phyloP scores from a whole-genome alignment of 305 asterid genomes.

The Petunia hybrid region DNA sequence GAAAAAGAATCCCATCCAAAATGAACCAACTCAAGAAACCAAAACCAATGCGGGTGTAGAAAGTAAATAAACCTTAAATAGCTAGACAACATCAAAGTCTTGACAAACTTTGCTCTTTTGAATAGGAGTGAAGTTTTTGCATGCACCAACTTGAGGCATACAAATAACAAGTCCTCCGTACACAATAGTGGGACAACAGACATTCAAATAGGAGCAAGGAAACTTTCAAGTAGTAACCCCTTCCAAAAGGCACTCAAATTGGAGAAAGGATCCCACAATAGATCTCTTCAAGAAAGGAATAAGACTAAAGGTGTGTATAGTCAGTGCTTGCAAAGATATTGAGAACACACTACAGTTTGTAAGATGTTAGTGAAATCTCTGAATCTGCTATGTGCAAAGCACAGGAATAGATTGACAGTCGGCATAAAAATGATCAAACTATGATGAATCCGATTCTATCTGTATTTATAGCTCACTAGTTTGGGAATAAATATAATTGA shows the following conservation, averaged over 20 bases:
- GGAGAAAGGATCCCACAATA: not conserved
- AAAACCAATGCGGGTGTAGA: not conserved
- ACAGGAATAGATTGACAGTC: not conserved
- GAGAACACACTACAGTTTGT: not conserved
- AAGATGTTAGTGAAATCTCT: not conserved
- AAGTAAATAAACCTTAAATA: slow-evolving; percentile 1
- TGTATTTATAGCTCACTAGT: not conserved
- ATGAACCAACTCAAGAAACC: slow-evolving; percentile 13
- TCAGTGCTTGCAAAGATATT: not conserved
- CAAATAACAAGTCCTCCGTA: not conserved
- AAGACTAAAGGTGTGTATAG: not conserved
- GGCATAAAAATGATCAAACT: not conserved
- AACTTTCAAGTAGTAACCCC: slow-evolving; percentile 6
- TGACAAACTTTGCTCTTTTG: not conserved
- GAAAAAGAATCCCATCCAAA: not conserved
- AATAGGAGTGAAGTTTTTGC: not conserved
- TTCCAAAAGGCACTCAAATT: slow-evolving; percentile 10
- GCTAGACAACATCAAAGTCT: slow-evolving; percentile 16
- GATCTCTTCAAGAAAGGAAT: not conserved
- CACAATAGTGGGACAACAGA: slow-evolving; percentile 14
- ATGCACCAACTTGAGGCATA: slow-evolving; percentile 24
- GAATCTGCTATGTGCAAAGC: not conserved
- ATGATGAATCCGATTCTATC: not conserved
- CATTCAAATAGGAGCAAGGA: not conserved
- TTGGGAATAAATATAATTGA: not conserved